Conservation (phyloP, 2,329 filamentous ascomycete genomes). For the Ophiostoma australiae region DNA sequence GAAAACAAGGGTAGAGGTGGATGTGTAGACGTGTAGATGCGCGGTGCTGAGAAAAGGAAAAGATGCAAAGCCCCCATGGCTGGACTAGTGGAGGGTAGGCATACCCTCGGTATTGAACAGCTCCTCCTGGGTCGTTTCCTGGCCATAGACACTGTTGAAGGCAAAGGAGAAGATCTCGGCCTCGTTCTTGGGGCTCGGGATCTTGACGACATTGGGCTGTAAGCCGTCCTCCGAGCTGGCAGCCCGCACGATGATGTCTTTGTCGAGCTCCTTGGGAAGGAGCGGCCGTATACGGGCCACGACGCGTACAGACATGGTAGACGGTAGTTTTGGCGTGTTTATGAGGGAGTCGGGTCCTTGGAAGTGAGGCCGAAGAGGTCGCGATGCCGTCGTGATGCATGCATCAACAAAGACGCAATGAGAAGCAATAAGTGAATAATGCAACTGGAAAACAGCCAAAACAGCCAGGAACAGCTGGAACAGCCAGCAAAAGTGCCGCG, state of each 20-base stretch:
- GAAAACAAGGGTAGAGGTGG: not conserved
- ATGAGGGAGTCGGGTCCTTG: not conserved
- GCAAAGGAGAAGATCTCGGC: constrained; percentile 87
- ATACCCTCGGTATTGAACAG: constrained; percentile 77
- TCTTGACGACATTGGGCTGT: constrained; percentile 68
- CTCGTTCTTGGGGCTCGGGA: constrained; percentile 91
- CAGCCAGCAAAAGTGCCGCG: not conserved
- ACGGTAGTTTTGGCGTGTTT: constrained; percentile 14
- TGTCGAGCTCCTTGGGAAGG: constrained; percentile 76
- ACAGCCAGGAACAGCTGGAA: not conserved
- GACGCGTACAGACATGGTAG: constrained; percentile 64
- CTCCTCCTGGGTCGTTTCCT: constrained; percentile 72
- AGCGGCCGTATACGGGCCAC: constrained; percentile 87
- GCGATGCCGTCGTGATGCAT: constrained; percentile 10
- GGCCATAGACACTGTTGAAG: constrained; percentile 89
- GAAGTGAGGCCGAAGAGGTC: not conserved
- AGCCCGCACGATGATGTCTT: constrained; percentile 75
- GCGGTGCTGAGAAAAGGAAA: not conserved
- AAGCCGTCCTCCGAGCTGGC: constrained; percentile 58
- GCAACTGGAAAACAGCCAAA: not conserved
- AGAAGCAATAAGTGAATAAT: constrained; percentile 19
- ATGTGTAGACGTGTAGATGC: not conserved
- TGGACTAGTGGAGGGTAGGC: not conserved
- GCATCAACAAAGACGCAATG: constrained; percentile 6
- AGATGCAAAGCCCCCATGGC: not conserved